Evolutionary conservation across 2,329 filamentous ascomycete species (phyloP).

Genomic region (Diaporthe australafricana): DNA sequence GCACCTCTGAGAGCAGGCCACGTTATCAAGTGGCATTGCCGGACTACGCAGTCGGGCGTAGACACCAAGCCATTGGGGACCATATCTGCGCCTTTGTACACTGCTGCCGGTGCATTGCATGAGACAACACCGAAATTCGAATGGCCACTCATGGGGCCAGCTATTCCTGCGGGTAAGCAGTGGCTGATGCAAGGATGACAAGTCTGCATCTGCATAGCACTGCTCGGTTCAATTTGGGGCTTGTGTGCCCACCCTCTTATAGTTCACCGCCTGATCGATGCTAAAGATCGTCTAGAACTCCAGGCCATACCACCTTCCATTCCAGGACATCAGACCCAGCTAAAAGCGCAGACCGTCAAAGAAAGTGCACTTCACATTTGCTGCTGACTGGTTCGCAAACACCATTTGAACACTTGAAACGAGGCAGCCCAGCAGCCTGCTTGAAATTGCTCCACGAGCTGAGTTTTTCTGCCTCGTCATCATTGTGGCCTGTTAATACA

Average conservation of each 20-base stretch:
- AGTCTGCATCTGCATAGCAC: neutral
- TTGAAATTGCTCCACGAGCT: neutral
- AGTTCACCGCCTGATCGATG: neutral
- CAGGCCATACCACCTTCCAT: too few relatives aligned
- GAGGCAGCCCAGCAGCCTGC: neutral
- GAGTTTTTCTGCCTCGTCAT: neutral
- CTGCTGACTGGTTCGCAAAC: neutral
- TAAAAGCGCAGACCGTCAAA: neutral
- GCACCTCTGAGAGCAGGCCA: neutral
- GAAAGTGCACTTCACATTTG: neutral
- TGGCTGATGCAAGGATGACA: neutral
- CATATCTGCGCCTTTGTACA: neutral
- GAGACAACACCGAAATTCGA: neutral
- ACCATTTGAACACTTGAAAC: neutral
- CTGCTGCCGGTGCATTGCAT: neutral
- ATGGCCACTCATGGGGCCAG: neutral
- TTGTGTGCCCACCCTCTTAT: neutral
- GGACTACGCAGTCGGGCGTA: neutral
- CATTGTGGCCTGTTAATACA: neutral
- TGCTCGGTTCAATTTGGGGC: neutral
- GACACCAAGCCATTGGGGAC: too few relatives aligned
- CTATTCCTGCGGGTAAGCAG: neutral
- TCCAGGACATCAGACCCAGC: neutral
- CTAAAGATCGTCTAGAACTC: neutral
- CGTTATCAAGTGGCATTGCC: neutral